These are phyloP conservation scores for Tympanopsis confertula DNA, from an alignment of 2,329 filamentous ascomycete species.

Conservation along the genomic window DNA sequence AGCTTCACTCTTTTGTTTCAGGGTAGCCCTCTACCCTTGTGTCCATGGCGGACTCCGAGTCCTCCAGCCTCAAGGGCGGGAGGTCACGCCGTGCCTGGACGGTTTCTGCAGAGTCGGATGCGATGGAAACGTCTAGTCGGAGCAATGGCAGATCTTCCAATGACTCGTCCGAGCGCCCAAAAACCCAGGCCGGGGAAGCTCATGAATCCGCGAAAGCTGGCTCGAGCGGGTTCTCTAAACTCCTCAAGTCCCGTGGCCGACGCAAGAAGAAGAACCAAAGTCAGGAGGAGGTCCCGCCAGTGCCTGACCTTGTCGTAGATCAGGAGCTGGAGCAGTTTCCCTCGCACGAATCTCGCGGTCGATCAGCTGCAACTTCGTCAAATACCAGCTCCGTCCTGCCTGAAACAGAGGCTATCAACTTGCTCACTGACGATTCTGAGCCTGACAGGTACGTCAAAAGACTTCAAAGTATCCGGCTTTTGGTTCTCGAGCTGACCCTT, in stretches of 20 bases:
- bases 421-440: slow-evolving; percentile 17
- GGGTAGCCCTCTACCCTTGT: too few relatives aligned
- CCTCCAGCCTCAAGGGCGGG: too few relatives aligned
- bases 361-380: not conserved
- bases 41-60: too few relatives aligned
- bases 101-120: not conserved
- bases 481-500: slow-evolving; percentile 22
- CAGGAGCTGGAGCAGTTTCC: not conserved
- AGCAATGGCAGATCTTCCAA: not conserved
- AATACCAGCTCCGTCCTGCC: not conserved
- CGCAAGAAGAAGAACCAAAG: not conserved
- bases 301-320: not conserved
- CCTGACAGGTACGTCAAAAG: slow-evolving; percentile 17
- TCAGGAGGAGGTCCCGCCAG: not conserved
- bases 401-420: not conserved
- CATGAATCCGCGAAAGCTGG: not conserved
- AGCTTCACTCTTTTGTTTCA: too few relatives aligned
- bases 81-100: not conserved
- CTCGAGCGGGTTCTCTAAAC: not conserved
- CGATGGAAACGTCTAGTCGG: not conserved
- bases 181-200: not conserved
- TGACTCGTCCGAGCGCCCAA: not conserved
- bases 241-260: not conserved
- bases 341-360: not conserved
- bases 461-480: slow-evolving; percentile 3